These are phyloP conservation scores for Plasmodium vivax DNA, from an alignment of 169 alveolate genomes.

Conservation along the genomic window DNA sequence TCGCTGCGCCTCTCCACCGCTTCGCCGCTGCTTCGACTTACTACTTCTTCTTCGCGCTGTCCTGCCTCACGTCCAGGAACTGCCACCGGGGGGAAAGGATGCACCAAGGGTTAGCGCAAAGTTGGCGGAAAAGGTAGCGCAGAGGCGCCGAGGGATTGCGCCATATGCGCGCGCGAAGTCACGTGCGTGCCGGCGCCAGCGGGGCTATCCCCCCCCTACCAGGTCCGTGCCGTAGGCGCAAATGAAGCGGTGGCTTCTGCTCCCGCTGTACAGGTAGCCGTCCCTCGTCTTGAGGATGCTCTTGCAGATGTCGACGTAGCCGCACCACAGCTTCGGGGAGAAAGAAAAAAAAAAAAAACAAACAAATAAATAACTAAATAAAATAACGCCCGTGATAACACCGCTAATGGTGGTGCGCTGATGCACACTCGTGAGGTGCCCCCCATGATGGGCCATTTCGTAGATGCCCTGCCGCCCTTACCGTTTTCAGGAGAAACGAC, in stretches of 20 bases:
- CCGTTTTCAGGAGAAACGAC: constrained; percentile 35
- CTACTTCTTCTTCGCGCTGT: constrained; percentile 7
- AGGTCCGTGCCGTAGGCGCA: constrained; percentile 36
- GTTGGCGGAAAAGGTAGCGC: not conserved
- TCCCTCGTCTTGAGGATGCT: constrained; percentile 22
- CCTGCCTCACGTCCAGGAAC: constrained; percentile 33
- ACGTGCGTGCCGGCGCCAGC: not conserved
- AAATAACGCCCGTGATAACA: not conserved
- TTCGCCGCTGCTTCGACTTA: not conserved
- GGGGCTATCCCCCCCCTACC: not conserved
- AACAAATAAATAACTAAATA: not conserved
- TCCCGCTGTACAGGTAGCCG: constrained; percentile 29
- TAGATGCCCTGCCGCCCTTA: not conserved
- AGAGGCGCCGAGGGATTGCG: not conserved
- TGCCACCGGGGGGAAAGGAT: not conserved
- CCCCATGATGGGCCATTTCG: not conserved
- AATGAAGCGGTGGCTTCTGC: constrained; percentile 25
- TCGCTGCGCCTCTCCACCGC: too few relatives aligned
- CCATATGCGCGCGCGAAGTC: not conserved
- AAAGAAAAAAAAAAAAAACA: not conserved
- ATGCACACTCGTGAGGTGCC: not conserved
- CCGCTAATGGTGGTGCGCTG: not conserved
- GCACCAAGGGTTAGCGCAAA: not conserved
- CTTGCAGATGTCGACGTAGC: constrained; percentile 61
- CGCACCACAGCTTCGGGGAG: constrained; percentile 27